Percentiles rank a stretch among this genome's conserved stretches.
These are phyloP conservation scores for Hymenoscyphus fructigenus DNA, from an alignment of 2,329 filamentous ascomycete species.

Conservation along the genomic window DNA sequence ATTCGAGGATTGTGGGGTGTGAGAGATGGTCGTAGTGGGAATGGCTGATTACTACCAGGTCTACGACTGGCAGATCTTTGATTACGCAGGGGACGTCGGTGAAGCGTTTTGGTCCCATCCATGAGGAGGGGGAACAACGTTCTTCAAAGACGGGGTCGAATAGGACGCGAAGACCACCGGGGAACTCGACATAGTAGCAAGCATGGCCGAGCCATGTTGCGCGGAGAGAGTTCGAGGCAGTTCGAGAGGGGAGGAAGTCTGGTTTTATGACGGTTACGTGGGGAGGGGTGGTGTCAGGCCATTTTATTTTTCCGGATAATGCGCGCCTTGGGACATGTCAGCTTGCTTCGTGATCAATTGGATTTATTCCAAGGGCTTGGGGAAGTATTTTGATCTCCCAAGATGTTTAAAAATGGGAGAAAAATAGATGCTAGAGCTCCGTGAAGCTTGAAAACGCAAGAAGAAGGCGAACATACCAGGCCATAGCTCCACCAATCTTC, in stretches of 20 bases:
- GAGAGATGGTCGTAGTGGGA: conserved; percentile 87
- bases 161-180: conserved; percentile 78
- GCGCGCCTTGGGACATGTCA: conserved; percentile 17
- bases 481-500: conserved; percentile 40
- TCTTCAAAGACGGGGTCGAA: conserved; percentile 94
- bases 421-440: background rate
- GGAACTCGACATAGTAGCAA: conserved; percentile 90
- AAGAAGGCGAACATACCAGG: conserved; percentile 36
- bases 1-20: conserved; percentile 67
- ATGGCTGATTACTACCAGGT: conserved; percentile 72
- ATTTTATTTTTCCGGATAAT: conserved; percentile 28
- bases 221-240: conserved; percentile 58
- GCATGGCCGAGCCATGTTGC: conserved; percentile 95
- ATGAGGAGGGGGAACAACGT: conserved; percentile 74
- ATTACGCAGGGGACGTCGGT: conserved; percentile 76
- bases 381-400: background rate
- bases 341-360: background rate
- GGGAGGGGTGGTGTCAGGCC: conserved; percentile 60
- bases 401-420: background rate
- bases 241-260: conserved; percentile 54
- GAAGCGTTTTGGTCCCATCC: conserved; percentile 72
- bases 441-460: background rate
- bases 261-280: conserved; percentile 61
- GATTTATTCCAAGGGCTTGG: background rate
- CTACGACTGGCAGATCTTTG: conserved; percentile 72